Evolutionary conservation across 2,329 filamentous ascomycete genomes (phyloP).

Genomic region (Calonectria henricotiae): DNA sequence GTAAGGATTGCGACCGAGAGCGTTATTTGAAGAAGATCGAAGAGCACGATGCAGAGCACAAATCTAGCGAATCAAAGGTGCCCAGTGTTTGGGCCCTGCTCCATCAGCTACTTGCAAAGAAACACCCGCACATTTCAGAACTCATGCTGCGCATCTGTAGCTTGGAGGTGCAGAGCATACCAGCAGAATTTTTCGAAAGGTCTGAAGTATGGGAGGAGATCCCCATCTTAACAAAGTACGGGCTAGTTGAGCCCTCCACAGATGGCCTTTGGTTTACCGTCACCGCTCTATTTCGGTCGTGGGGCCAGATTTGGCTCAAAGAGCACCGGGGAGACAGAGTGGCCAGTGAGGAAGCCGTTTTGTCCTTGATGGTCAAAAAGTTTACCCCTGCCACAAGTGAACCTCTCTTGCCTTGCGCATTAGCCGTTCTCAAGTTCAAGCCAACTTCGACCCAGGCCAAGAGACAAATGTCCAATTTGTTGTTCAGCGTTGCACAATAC

Average conservation of each 20-base stretch:
- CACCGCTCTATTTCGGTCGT: slow-evolving; percentile 12
- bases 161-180: slow-evolving; percentile 28
- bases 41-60: not conserved
- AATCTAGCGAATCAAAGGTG: not conserved
- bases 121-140: slow-evolving; percentile 2
- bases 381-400: not conserved
- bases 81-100: slow-evolving; percentile 10
- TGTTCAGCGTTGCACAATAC: slow-evolving; percentile 16
- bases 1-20: not conserved
- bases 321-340: not conserved
- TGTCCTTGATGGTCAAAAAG: not conserved
- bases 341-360: not conserved
- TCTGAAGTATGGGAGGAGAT: slow-evolving; percentile 13
- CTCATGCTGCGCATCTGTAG: slow-evolving; percentile 29
- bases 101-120: not conserved
- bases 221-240: slow-evolving; percentile 22
- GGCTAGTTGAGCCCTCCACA: slow-evolving; percentile 22
- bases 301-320: slow-evolving; percentile 2
- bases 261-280: slow-evolving; percentile 19
- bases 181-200: slow-evolving; percentile 6
- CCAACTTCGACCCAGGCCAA: slow-evolving; percentile 6
- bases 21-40: slow-evolving; percentile 3
- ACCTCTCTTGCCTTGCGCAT: slow-evolving; percentile 20
- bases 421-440: slow-evolving; percentile 18
- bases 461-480: slow-evolving; percentile 3